Evolutionary conservation across 1,284 basidiomycete genomes (phyloP).

Genomic region (Pyrrhoderma noxium): DNA sequence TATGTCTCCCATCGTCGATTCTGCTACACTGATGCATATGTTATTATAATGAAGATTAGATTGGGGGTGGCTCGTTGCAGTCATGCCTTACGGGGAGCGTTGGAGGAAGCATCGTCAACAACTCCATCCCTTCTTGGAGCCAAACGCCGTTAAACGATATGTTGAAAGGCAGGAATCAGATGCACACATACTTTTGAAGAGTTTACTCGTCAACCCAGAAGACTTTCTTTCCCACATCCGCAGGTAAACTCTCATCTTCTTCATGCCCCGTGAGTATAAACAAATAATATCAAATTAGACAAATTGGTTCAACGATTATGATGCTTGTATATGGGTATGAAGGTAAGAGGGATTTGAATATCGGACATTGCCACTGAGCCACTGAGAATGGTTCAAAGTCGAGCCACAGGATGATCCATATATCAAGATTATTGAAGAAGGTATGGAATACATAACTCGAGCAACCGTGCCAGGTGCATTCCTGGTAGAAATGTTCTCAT

Average conservation of each 20-base stretch:
- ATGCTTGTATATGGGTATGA: slow-evolving; percentile 34
- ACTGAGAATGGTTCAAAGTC: no score
- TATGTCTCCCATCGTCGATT: not conserved
- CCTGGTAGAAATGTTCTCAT: slow-evolving; percentile 31
- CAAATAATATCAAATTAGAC: slow-evolving; percentile 22
- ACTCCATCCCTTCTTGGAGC: slow-evolving; percentile 23
- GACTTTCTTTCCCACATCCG: slow-evolving; percentile 28
- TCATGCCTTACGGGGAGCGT: slow-evolving; percentile 22
- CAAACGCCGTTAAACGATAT: slow-evolving; percentile 13
- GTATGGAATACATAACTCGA: slow-evolving; percentile 34
- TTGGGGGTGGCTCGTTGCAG: slow-evolving; percentile 7
- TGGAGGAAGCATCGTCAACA: slow-evolving; percentile 23
- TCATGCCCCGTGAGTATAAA: not conserved
- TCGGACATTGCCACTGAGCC: no score
- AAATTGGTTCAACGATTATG: slow-evolving; percentile 33
- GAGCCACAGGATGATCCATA: slow-evolving; percentile 27
- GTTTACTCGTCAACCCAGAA: slow-evolving; percentile 27
- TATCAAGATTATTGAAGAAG: slow-evolving; percentile 34
- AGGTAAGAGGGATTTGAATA: slow-evolving; percentile 20
- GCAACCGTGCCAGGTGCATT: slow-evolving; percentile 35
- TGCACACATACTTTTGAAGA: slow-evolving; percentile 24
- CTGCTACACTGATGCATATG: no score
- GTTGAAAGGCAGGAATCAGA: slow-evolving; percentile 2
- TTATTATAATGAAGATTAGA: not conserved
- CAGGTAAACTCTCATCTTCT: slow-evolving; percentile 24